phyloP scores from a whole-genome alignment of 225 moss, liverwort and hornwort genomes.

The Marchantia paleacea region DNA sequence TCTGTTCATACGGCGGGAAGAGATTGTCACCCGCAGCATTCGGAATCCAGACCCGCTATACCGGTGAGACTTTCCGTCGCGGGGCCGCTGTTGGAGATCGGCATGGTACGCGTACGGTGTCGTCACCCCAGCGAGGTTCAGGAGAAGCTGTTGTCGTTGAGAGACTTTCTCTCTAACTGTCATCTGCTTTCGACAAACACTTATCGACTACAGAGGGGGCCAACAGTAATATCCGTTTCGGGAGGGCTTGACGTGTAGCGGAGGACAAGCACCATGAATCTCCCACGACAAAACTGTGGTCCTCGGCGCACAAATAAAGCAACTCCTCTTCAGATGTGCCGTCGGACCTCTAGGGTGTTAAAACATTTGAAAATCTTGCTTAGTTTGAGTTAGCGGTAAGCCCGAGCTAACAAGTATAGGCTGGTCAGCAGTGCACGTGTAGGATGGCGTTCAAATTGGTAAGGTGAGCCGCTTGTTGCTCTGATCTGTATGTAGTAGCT shows the following conservation, averaged over 20 bases:
- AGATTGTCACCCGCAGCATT: no score
- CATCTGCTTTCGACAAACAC: neutral
- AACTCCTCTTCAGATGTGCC: no score
- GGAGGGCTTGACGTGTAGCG: no score
- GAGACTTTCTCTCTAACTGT: neutral
- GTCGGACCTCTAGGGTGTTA: neutral
- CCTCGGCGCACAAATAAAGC: neutral
- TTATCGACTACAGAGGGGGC: neutral
- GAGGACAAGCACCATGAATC: neutral
- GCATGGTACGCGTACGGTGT: neutral
- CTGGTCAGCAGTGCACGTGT: neutral
- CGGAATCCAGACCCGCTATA: no score
- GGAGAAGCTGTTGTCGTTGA: neutral
- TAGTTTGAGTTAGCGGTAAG: neutral
- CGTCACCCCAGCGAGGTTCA: neutral
- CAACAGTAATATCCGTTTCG: neutral
- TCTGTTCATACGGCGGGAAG: no score
- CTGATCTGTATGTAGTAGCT: no score
- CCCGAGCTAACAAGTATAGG: neutral
- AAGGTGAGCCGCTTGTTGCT: neutral
- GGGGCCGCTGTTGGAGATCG: no score
- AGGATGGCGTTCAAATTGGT: conserved; percentile 2
- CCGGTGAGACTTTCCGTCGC: no score
- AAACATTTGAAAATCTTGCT: neutral
- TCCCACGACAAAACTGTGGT: conserved; percentile 2